phyloP scores from a whole-genome alignment of 306 rosid species.

The Cucurbita ficifolia region DNA sequence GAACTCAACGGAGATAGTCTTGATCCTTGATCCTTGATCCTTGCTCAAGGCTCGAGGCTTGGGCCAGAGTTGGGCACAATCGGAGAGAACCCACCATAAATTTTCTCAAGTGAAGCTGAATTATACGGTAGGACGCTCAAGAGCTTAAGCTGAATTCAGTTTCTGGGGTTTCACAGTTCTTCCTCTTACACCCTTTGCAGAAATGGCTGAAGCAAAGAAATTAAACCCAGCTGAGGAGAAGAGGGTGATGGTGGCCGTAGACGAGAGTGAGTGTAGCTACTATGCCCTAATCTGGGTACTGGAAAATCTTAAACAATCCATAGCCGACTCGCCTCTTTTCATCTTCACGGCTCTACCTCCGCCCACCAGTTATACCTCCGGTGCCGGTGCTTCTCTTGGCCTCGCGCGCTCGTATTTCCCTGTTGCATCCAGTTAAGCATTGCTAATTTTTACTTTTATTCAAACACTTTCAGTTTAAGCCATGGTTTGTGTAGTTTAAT shows the following conservation, averaged over 20 bases:
- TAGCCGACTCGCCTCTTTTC: constrained; percentile 11
- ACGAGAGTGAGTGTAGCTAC: constrained; percentile 33
- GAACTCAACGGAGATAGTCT: background rate
- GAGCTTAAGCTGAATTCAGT: background rate
- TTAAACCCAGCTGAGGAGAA: constrained; percentile 4
- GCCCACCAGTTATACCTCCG: constrained; percentile 1
- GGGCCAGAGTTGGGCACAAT: background rate
- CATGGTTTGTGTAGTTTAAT: background rate
- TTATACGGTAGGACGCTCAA: background rate
- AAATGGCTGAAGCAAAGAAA: background rate
- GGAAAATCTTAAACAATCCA: constrained; percentile 26
- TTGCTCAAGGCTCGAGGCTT: background rate
- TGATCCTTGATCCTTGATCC: background rate
- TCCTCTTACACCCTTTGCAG: background rate
- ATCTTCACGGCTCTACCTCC: constrained; percentile 35
- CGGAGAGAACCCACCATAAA: background rate
- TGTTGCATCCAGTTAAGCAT: constrained; percentile 25
- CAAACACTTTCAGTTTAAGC: background rate
- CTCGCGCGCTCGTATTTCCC: constrained; percentile 24
- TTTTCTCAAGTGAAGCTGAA: background rate
- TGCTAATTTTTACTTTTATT: background rate
- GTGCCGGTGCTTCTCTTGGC: constrained; percentile 26
- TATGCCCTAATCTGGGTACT: constrained; percentile 36
- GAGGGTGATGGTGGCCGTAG: constrained; percentile 43
- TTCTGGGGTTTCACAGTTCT: background rate